Evolutionary conservation across 257 asterid genomes (phyloP), one percentile per base, ranked within the genome.

Genomic region (Primulina eburnea): DNA sequence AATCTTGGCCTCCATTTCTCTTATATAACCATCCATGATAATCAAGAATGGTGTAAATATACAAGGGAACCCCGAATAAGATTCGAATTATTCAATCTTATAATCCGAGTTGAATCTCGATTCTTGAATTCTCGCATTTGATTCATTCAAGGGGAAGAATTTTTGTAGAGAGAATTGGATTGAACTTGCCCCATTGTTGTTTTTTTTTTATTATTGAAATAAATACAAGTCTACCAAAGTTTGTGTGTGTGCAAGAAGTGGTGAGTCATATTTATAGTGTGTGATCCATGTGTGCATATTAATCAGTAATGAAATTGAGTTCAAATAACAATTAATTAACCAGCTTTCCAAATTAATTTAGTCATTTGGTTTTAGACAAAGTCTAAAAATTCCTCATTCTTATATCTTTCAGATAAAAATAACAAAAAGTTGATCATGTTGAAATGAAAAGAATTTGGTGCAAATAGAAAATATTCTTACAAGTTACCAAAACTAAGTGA

Each of bases 1-100:
- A n/a, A 40, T 69, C 40, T 69, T 69, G 34, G 37, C 73, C 28
- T 69, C 73, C 38, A 69, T 57, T 28, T 69, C 73, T 38, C 73
- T 69, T 32, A 60, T 56, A 14, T 33, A 69, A 43, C 56, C 56
- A 35, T 69, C 73, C 73, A 69, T 69, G 29, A 21, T 21, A 32
- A 38, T 8, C 30, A 21, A 63, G 32, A 33, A 35, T 38, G 16
- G 50, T 38, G 30, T 28, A 28, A 28, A 28, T 28, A 28, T 28
- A 28, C 2, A 28, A 28, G 0, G 4, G 30, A 28, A 28, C 2
- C 30, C 30, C 30, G 30, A 28, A 28, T 28, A 28, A 28, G 30
- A 28, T 28, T 28, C 30, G 4, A 28, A 28, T 28, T 28, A 28
- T 28, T 28, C 30, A 28, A 3, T 28, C 30, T 28, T 1, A 3